Conservation (phyloP, 1,284 basidiomycete species). For the Meripilus lineatus region DNA sequence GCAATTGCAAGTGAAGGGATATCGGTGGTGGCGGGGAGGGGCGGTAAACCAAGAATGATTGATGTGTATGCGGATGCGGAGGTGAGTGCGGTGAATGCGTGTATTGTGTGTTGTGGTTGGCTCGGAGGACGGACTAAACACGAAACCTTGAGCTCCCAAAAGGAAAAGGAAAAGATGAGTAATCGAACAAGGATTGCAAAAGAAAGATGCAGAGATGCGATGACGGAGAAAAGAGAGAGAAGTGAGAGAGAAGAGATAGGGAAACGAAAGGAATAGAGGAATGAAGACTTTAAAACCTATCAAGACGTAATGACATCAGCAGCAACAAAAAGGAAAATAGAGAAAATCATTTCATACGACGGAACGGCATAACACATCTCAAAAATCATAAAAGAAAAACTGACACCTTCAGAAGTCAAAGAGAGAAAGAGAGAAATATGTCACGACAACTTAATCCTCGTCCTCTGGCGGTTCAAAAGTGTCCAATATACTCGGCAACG, state of each 20-base stretch:
- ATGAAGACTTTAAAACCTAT: neutral
- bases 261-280: neutral
- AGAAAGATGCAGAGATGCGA: neutral
- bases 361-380: neutral
- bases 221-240: neutral
- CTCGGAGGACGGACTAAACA: too few relatives aligned
- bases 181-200: neutral
- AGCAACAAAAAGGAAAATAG: neutral
- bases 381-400: neutral
- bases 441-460: neutral
- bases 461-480: too few relatives aligned
- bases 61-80: too few relatives aligned
- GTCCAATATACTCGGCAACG: too few relatives aligned
- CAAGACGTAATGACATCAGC: neutral
- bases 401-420: neutral
- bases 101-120: too few relatives aligned
- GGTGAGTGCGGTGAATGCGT: too few relatives aligned
- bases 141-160: too few relatives aligned
- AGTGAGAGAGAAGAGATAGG: neutral
- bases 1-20: too few relatives aligned
- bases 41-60: too few relatives aligned
- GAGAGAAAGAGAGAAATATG: neutral
- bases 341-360: neutral
- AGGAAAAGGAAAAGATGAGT: neutral
- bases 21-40: too few relatives aligned